Evolutionary conservation across 2,329 filamentous ascomycete genomes (phyloP), one percentile per base, ranked within the genome.

Genomic region (Rutstroemia sydowiana): DNA sequence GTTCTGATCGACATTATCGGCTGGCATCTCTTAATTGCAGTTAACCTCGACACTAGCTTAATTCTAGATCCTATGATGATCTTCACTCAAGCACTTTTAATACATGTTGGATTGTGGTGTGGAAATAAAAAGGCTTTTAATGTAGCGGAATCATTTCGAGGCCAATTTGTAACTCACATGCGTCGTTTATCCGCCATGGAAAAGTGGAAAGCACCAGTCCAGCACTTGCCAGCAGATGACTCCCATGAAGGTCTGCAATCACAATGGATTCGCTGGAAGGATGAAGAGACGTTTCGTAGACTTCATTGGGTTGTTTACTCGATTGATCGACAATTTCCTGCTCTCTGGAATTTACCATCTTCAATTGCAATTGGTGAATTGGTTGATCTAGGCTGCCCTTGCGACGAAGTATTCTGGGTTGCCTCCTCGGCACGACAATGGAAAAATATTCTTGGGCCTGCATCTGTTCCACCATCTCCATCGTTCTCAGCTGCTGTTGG

Each of bases 61-160:
- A 55, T 57, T 53, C 46, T 56, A 42, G 56, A 60, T 36, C 56
- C 56, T 2, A 58, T 62, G 56, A 61, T 57, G 8, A 61, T 63
- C 20, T 59, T 59, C 28, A 51, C 61, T 11, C 40, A 61, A 52
- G 59, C 59, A 39, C 54, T 63, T 5, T 51, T 63, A 23, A 58
- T 58, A 23, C 57, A 61, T 14, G 45, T 53, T 13, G 61, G 58
- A 1, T 37, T 63, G 4, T 63, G 61, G 61, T 59, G 58, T 36
- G 61, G 61, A 3, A 63, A 63, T 14, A 63, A 61, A 41, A 53
- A 58, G 18, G 53, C 58, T n/a, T 63, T 60, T 37, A 52, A 57
- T 42, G 37, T 61, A 11, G 56, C 57, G 3, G 58, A 63, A 44
- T 51, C 55, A 5, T 57, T 58, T n/a, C 56, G 59, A 30, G 61